Evolutionary conservation across 148 eudicot species (phyloP), one percentile per base, ranked within the genome.

Genomic region (Diospyros kaki): DNA sequence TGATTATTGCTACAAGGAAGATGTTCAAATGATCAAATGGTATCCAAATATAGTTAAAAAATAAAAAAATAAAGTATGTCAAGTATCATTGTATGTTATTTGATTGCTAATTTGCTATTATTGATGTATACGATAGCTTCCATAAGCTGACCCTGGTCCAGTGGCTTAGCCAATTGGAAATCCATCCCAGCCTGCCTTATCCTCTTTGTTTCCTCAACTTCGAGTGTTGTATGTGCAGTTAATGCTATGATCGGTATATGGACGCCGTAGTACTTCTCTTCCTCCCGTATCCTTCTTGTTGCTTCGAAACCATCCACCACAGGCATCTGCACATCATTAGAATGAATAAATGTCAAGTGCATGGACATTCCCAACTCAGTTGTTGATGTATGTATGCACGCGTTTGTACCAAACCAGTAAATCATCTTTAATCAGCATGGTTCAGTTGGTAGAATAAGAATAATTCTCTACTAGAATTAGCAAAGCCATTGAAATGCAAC

Each of bases 271-370:
- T 80, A 58, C 59, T 14, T 64, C 80, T 89, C 94, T 77, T 79
- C 91, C 64, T 85, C 86, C 53, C 96, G 76, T 67, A 93, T 93
- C 40, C 75, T 73, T 46, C 68, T 79, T 14, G 96, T 91, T 39
- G 96, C 91, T 68, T 88, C 94, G 61, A 74, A 79, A 9, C 96
- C 98, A 77, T 88, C 85, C 94, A 88, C 88, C 18, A 77, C 77
- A 2, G 90, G 89, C 98, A 93, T 93, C 94, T 93, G 83, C 41
- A 28, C 28, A 28, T 28, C 28, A 28, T 28, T 28, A 28, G 28
- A 28, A 28, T 28, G 28, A 28, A 28, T 28, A 28, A 28, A 28
- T 28, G 28, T 28, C 28, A 28, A 28, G 28, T 28, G 28, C 28
- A 28, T 28, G 28, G 28, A 28, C 28, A 28, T 28, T 28, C 28